These are phyloP conservation scores for Ophiostoma himal-ulmi DNA, from an alignment of 2,329 filamentous ascomycete genomes.

Conservation along the genomic window DNA sequence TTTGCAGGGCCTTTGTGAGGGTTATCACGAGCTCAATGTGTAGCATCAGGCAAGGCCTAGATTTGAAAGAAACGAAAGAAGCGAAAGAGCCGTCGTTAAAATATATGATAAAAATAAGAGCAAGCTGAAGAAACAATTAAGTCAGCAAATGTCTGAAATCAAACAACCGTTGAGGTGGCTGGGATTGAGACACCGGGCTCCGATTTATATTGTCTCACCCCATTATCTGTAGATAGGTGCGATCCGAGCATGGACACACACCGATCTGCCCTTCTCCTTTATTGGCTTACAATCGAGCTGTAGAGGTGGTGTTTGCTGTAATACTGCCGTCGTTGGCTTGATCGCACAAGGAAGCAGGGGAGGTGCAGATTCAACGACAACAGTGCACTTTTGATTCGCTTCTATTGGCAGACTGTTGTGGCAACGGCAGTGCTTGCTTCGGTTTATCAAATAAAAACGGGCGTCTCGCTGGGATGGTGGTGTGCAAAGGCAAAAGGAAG, in stretches of 20 bases:
- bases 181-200: not conserved
- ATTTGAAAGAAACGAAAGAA: too few species aligned
- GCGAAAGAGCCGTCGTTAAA: too few species aligned
- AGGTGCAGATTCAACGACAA: not conserved
- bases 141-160: not conserved
- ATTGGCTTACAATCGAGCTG: not conserved
- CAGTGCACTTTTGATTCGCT: not conserved
- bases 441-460: not conserved
- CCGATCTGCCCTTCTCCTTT: not conserved
- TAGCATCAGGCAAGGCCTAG: too few species aligned
- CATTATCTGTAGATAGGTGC: not conserved
- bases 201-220: not conserved
- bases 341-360: not conserved
- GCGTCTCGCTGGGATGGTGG: not conserved
- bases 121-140: not conserved
- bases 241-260: slow-evolving; percentile 3
- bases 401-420: not conserved
- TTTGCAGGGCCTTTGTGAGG: too few species aligned
- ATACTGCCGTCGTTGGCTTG: not conserved
- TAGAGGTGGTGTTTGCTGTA: not conserved
- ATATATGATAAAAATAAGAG: not conserved
- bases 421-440: not conserved
- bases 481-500: not conserved
- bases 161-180: not conserved
- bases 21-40: too few species aligned